Percentiles rank a stretch among this genome's conserved stretches.
Conservation (phyloP, 2,329 filamentous ascomycete genomes). For the Bertia moriformis region DNA sequence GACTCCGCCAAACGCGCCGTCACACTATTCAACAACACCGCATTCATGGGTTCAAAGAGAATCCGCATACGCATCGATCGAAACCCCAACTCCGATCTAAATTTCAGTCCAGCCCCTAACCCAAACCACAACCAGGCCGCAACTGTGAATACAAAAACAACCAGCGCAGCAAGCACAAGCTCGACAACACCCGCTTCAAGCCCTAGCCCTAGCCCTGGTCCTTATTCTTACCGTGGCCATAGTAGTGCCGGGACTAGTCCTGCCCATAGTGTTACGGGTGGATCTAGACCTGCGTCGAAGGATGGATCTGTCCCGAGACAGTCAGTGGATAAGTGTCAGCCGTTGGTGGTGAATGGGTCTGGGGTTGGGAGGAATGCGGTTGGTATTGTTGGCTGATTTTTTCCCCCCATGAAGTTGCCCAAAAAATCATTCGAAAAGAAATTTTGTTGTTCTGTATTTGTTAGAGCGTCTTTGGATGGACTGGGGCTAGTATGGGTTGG, state of each 20-base stretch:
- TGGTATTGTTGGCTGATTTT: too few relatives aligned
- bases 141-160: background rate
- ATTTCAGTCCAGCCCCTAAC: background rate
- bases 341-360: slow-evolving; percentile 17
- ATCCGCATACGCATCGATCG: slow-evolving; percentile 17
- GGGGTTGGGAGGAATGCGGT: slow-evolving; percentile 8
- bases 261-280: too few relatives aligned
- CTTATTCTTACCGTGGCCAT: too few relatives aligned
- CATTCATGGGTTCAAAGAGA: slow-evolving; percentile 14
- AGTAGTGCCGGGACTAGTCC: too few relatives aligned
- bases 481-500: too few relatives aligned
- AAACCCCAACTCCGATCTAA: slow-evolving; percentile 4
- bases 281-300: too few relatives aligned
- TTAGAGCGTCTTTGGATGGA: too few relatives aligned
- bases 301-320: too few relatives aligned
- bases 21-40: slow-evolving; percentile 14
- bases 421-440: background rate
- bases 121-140: background rate
- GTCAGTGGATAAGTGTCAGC: slow-evolving; percentile 8
- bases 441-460: too few relatives aligned
- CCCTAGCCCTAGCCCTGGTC: background rate
- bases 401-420: too few relatives aligned
- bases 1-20: slow-evolving; percentile 19
- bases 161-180: background rate
- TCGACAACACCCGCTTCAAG: background rate